Percentiles rank a stretch among this genome's conserved stretches.
These are phyloP conservation scores for Cladosporium halotolerans DNA, from an alignment of 2,329 filamentous ascomycete genomes.

Conservation along the genomic window DNA sequence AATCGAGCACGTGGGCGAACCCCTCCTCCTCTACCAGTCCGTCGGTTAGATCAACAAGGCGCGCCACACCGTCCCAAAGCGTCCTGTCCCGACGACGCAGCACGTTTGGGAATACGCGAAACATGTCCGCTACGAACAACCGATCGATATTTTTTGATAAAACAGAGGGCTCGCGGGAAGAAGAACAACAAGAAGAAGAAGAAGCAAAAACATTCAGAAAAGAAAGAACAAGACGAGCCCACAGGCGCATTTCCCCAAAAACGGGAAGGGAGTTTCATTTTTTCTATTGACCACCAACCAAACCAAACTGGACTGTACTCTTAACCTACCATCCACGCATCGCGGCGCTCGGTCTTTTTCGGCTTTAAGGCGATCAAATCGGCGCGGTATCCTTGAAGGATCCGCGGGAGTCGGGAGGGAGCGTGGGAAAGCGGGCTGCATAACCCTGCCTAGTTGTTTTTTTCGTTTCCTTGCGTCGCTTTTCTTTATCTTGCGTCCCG, in stretches of 20 bases:
- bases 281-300: no score
- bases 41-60: slow-evolving; percentile 26
- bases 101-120: not conserved
- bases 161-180: not conserved
- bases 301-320: not conserved
- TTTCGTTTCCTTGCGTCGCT: no score
- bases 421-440: no score
- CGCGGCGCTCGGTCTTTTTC: not conserved
- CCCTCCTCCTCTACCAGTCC: slow-evolving; percentile 72
- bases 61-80: not conserved
- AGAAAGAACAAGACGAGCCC: not conserved
- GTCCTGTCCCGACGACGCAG: not conserved
- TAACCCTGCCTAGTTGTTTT: no score
- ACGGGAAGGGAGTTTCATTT: no score
- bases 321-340: not conserved
- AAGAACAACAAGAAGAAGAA: not conserved
- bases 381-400: no score
- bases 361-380: no score
- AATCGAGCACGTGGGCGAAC: slow-evolving; percentile 96
- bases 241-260: no score
- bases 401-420: no score
- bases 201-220: not conserved
- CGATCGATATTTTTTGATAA: not conserved
- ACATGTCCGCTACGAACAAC: not conserved
- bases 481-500: no score